Percentiles rank a stretch among this genome's conserved stretches.
phyloP scores from a whole-genome alignment of 2,329 filamentous ascomycete species.

The Purpureocillium lavendulum region DNA sequence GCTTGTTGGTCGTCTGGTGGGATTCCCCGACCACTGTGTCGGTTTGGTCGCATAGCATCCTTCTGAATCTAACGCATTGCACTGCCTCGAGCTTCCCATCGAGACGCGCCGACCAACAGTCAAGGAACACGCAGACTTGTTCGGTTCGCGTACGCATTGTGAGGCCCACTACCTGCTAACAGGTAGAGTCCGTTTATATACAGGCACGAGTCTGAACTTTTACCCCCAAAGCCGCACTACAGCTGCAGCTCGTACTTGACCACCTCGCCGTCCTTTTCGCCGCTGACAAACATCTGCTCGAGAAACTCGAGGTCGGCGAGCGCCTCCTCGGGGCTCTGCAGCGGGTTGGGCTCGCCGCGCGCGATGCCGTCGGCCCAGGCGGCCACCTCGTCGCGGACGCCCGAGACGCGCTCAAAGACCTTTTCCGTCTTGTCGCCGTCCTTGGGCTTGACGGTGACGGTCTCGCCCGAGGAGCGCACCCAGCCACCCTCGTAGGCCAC shows the following conservation, averaged over 20 bases:
- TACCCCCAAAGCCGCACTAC: too few relatives aligned
- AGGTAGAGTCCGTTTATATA: too few relatives aligned
- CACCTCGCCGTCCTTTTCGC: constrained; percentile 29
- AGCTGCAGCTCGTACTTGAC: constrained; percentile 26
- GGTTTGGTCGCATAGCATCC: too few relatives aligned
- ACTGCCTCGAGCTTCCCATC: too few relatives aligned
- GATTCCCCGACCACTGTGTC: too few relatives aligned
- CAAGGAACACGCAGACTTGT: too few relatives aligned
- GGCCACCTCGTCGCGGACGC: constrained; percentile 51
- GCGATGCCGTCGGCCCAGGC: constrained; percentile 50
- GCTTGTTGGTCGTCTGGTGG: too few relatives aligned
- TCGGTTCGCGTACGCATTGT: too few relatives aligned
- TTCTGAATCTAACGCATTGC: too few relatives aligned
- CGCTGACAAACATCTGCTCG: constrained; percentile 41
- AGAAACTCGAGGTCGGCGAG: constrained; percentile 53
- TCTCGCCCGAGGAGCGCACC: constrained; percentile 37
- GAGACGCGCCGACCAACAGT: too few relatives aligned
- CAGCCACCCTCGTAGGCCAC: constrained; percentile 50
- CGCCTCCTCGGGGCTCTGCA: constrained; percentile 49
- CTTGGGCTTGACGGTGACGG: constrained; percentile 27
- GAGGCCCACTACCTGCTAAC: too few relatives aligned
- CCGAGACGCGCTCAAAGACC: constrained; percentile 40
- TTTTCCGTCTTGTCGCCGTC: constrained; percentile 24
- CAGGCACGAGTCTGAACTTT: too few relatives aligned
- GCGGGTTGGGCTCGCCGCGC: constrained; percentile 36